Evolutionary conservation across 345 rosid species (phyloP), one percentile per base, ranked within the genome.

Genomic region (Mangifera indica): DNA sequence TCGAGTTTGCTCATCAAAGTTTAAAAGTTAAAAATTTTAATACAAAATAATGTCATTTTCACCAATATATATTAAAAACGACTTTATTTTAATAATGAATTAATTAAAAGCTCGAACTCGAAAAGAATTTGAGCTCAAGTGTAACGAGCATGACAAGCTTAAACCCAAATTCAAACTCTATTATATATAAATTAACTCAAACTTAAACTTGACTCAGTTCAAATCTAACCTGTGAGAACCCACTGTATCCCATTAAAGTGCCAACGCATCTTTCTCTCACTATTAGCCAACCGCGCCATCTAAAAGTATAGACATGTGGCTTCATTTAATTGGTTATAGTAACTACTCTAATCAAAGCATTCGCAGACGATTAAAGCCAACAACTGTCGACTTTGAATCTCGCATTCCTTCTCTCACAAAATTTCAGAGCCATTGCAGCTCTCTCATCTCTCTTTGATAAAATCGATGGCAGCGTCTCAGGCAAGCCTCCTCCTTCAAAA

Each of bases 401-500:
- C 48, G 68, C 58, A 62, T 71, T 12, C 7, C 29, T 40, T 42
- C 68, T 37, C 61, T 40, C 64, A 24, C 54, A 14, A 53, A 40
- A 63, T 53, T 32, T 46, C 11, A 44, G 58, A 63, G 24, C 49
- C 17, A 61, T 37, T 60, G 2, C 13, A 51, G 42, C 57, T 76
- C 60, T 68, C 22, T 42, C 45, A 63, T 13, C 22, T 56, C 74
- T 71, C 65, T 62, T 10, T 21, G 66, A 48, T 63, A 60, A 71
- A 21, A 34, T 60, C 52, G 49, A 64, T 72, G 72, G 59, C 65
- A 85, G 79, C 96, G 26, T 87, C 93, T 70, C 99, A 95, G 75
- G 99, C 89, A 46, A 83, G 96, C 74, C 99, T 95, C 52, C 99
- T 95, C 77, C 93, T 94, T 72, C 97, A 89, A 74, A 94, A 94